Percentiles rank a stretch among this genome's conserved stretches.
These are phyloP conservation scores for Alisma plantagoaquatica DNA, from an alignment of 106 monocot genomes.

Conservation along the genomic window DNA sequence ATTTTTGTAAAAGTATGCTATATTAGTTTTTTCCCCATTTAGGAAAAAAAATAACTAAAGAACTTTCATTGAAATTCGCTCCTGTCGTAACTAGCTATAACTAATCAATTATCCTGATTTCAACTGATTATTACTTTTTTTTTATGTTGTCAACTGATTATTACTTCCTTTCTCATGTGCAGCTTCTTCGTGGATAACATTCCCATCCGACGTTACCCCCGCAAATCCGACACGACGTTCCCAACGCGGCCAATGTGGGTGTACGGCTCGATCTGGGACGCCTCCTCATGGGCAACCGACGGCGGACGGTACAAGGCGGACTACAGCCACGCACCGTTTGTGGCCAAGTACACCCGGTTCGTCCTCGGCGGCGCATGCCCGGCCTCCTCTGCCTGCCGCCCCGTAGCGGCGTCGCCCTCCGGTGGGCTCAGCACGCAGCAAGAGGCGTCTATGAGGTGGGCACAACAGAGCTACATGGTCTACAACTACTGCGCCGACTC, in stretches of 20 bases:
- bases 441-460: constrained; percentile 54
- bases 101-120: neutral
- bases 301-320: constrained; percentile 62
- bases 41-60: no score
- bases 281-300: constrained; percentile 76
- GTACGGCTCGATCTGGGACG: constrained; percentile 90
- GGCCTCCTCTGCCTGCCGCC: constrained; percentile 27
- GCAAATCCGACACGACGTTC: constrained; percentile 36
- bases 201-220: constrained; percentile 47
- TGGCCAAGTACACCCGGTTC: constrained; percentile 38
- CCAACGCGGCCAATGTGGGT: constrained; percentile 75
- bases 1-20: no score
- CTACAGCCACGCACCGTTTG: constrained; percentile 62
- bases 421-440: constrained; percentile 53
- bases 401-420: constrained; percentile 28
- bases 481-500: constrained; percentile 73
- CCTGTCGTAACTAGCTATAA: neutral
- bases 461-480: constrained; percentile 51
- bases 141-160: neutral
- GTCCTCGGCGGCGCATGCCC: constrained; percentile 40
- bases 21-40: neutral
- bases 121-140: neutral
- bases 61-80: no score
- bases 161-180: neutral
- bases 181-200: constrained; percentile 83